phyloP scores from a whole-genome alignment of 257 asterid species.

The Echites panduratus region DNA sequence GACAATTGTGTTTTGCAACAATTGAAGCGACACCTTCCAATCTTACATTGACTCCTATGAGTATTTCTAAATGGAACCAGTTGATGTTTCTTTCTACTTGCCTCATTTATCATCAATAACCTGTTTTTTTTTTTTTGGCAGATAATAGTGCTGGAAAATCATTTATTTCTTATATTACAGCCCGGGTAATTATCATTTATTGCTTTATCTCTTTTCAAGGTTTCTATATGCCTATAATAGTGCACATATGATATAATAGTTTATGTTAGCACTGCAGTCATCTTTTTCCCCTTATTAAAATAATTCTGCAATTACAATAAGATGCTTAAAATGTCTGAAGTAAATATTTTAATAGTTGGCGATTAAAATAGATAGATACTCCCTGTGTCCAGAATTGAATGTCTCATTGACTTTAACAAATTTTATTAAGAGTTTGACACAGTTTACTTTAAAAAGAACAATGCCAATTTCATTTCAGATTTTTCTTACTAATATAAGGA shows the following conservation, averaged over 20 bases:
- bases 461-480: no score
- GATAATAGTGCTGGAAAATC: constrained; percentile 90
- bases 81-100: background rate
- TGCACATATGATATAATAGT: background rate
- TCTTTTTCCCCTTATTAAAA: background rate
- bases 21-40: background rate
- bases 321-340: background rate
- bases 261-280: no score
- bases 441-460: no score
- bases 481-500: no score
- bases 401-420: no score
- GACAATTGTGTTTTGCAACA: background rate
- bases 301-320: background rate
- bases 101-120: background rate
- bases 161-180: constrained; percentile 78
- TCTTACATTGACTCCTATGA: background rate
- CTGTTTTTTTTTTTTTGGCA: constrained; percentile 32
- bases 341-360: no score
- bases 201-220: constrained; percentile 7
- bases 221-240: background rate
- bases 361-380: no score
- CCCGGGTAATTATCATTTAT: constrained; percentile 53
- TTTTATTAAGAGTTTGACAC: no score
- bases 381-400: no score
- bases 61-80: background rate